phyloP scores from a whole-genome alignment of 2,329 filamentous ascomycete genomes.

The Microdochium nivale region DNA sequence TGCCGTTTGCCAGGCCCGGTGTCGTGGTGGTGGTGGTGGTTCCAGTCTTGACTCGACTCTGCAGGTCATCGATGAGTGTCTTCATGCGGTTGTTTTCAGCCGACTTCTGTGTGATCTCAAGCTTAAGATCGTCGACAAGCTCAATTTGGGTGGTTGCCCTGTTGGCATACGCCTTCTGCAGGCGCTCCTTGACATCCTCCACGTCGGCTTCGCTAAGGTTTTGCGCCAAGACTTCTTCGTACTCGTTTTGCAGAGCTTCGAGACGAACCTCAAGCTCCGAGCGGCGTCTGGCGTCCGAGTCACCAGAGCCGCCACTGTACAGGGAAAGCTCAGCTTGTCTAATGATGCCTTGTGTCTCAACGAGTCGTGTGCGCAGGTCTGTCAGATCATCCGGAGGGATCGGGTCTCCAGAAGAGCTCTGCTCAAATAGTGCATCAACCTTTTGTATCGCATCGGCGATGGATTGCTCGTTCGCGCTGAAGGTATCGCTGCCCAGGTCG shows the following conservation, averaged over 20 bases:
- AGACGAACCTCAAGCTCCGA: constrained; percentile 72
- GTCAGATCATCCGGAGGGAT: constrained; percentile 76
- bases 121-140: constrained; percentile 68
- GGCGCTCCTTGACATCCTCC: constrained; percentile 72
- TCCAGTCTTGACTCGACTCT: constrained; percentile 61
- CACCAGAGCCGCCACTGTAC: constrained; percentile 58
- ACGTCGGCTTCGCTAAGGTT: constrained; percentile 73
- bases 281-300: constrained; percentile 59
- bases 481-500: constrained; percentile 84
- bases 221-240: constrained; percentile 72
- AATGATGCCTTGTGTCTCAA: constrained; percentile 88
- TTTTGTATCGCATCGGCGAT: constrained; percentile 79
- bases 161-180: constrained; percentile 69
- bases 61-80: constrained; percentile 70
- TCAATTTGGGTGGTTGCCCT: constrained; percentile 67
- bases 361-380: constrained; percentile 65
- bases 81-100: constrained; percentile 78
- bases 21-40: constrained; percentile 26
- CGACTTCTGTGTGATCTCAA: constrained; percentile 66
- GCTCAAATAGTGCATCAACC: constrained; percentile 69
- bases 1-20: constrained; percentile 65
- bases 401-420: constrained; percentile 67
- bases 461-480: constrained; percentile 84
- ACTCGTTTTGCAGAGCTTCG: constrained; percentile 67
- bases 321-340: constrained; percentile 85